phyloP scores from a whole-genome alignment of 2,329 filamentous ascomycete genomes.

The Colletotrichum camelliae region DNA sequence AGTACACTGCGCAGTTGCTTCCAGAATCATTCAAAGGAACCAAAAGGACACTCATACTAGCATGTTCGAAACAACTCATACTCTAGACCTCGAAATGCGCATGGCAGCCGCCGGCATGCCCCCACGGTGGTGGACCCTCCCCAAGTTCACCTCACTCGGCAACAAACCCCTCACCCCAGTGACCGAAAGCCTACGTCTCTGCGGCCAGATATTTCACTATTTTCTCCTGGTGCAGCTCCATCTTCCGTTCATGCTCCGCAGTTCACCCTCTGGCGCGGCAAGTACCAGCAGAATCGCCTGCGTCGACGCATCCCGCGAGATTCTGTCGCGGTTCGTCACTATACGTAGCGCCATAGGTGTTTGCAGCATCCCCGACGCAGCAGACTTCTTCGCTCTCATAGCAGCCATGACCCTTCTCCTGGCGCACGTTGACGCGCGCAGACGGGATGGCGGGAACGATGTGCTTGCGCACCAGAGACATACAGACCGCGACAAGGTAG shows the following conservation, averaged over 20 bases:
- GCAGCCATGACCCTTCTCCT: conserved; percentile 43
- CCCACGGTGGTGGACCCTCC: conserved; percentile 37
- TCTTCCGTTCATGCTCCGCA: conserved; percentile 41
- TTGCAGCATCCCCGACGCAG: conserved; percentile 28
- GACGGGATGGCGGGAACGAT: conserved; percentile 21
- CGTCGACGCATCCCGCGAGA: conserved; percentile 42
- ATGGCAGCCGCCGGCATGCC: conserved; percentile 34
- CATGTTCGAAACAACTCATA: conserved; percentile 28
- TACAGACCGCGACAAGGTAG: conserved; percentile 45
- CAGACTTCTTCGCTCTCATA: conserved; percentile 43
- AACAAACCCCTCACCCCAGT: conserved; percentile 13
- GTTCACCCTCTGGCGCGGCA: conserved; percentile 27
- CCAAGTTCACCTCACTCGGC: conserved; percentile 25
- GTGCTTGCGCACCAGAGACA: conserved; percentile 42
- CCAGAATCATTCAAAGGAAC: conserved; percentile 43
- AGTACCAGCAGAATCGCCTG: conserved; percentile 37
- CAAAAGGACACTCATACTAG: conserved; percentile 25
- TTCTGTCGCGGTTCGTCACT: conserved; percentile 38
- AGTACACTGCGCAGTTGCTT: conserved; percentile 34
- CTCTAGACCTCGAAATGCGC: conserved; percentile 40
- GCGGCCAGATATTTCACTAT: conserved; percentile 40
- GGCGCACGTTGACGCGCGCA: conserved; percentile 38
- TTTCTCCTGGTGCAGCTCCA: conserved; percentile 43
- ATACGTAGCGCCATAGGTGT: conserved; percentile 32
- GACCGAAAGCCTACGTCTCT: conserved; percentile 35